Percentiles rank a stretch among this genome's conserved stretches.
phyloP scores from a whole-genome alignment of 2,329 filamentous ascomycete species.

The Podosphaera fusca region DNA sequence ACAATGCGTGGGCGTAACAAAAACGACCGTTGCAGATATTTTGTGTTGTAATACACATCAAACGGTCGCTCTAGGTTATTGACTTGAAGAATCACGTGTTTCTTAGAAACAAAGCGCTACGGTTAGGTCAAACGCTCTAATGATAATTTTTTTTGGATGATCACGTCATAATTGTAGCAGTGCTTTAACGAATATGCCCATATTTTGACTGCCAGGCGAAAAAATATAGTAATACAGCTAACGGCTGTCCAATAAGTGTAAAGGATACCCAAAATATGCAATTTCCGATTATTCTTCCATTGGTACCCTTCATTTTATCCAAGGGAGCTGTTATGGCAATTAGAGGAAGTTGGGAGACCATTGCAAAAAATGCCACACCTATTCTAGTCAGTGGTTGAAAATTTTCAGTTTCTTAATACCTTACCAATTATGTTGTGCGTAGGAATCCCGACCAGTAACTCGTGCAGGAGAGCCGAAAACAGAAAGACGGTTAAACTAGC shows the following conservation, averaged over 20 bases:
- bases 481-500: conserved; percentile 71
- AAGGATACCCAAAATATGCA: conserved; percentile 94
- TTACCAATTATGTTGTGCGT: conserved; percentile 80
- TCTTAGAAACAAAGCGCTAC: too few species aligned
- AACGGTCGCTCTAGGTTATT: too few species aligned
- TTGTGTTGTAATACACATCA: too few species aligned
- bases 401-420: conserved; percentile 7
- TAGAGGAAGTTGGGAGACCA: conserved; percentile 80
- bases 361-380: conserved; percentile 83
- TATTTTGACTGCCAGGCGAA: conserved; percentile 98
- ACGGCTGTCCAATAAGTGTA: conserved; percentile 80
- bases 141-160: too few species aligned
- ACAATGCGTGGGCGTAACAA: too few species aligned
- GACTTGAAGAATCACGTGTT: too few species aligned
- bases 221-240: conserved; percentile 83
- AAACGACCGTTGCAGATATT: too few species aligned
- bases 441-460: conserved; percentile 77
- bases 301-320: conserved; percentile 52
- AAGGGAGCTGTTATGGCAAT: conserved; percentile 61
- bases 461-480: conserved; percentile 73
- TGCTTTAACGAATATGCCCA: conserved; percentile 21
- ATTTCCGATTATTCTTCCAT: conserved; percentile 67
- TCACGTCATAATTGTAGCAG: too few species aligned
- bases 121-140: too few species aligned
- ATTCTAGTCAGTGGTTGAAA: background rate